phyloP scores from a whole-genome alignment of 345 rosid genomes.

The Moricandia moricandioides region DNA sequence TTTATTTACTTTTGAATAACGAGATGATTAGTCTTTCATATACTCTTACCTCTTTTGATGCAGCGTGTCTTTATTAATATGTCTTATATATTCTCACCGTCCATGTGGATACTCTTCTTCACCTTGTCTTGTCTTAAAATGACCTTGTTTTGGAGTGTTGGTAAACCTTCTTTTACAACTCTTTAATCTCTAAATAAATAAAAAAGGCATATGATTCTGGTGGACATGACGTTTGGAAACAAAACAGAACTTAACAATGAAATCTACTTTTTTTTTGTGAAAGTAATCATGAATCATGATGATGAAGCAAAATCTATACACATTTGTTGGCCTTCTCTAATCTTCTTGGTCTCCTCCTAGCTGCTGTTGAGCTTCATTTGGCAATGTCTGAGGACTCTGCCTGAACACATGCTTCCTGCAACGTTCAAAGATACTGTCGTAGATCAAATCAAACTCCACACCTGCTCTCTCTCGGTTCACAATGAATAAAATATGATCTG shows the following conservation, averaged over 20 bases:
- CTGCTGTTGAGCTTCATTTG: constrained; percentile 42
- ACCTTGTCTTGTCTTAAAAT: neutral
- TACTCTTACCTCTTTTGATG: neutral
- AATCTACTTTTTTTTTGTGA: neutral
- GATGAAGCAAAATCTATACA: constrained; percentile 18
- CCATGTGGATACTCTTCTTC: neutral
- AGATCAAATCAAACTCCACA: constrained; percentile 77
- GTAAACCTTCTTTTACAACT: neutral
- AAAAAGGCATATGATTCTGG: neutral
- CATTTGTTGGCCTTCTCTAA: neutral
- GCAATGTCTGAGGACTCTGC: constrained; percentile 54
- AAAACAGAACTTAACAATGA: neutral
- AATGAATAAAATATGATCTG: constrained; percentile 78
- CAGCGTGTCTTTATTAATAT: too few relatives aligned
- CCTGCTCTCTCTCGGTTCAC: constrained; percentile 92
- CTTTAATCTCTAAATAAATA: neutral
- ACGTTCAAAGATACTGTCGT: constrained; percentile 88
- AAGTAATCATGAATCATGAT: neutral
- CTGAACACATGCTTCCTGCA: constrained; percentile 86
- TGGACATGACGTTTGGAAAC: neutral
- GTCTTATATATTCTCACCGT: too few relatives aligned
- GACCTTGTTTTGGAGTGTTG: neutral
- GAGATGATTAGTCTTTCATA: neutral
- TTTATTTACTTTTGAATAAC: too few relatives aligned
- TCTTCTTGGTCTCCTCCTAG: neutral